Base-by-base conservation (phyloP, 2,329 filamentous ascomycete genomes). In the Scedosporium minutisporum region DNA sequence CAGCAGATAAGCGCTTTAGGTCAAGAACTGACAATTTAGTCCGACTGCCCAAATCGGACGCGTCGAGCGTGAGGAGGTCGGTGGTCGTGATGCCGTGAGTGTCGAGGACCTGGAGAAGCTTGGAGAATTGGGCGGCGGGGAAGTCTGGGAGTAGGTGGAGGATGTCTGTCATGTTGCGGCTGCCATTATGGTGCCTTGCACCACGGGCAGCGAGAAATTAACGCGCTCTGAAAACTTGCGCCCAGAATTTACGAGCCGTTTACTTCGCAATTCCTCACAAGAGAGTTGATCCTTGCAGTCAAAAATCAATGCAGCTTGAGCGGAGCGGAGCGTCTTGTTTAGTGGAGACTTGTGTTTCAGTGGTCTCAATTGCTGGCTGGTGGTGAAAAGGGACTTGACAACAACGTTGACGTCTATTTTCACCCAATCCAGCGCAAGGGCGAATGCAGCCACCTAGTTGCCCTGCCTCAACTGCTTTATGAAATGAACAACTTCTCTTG, bases 61-160 rank as follows among this genome's bases (percentile, higher is more conserved):
- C 82, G 70, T 96, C 90, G 65, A 96, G 86, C 2, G 90, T 90
- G 69, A 99, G 82, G 58, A 99, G 83, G 72, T 99, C 95, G 68
- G 86, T 87, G 38, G 89, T 90, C 27, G 89, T 89, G 71, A 99
- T 80, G 60, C 82, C 80, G 69, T 90, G 86, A 72, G 85, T 85
- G 77, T 97, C 93, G 62, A 97, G 83, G 23, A 86, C 85, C 2
- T 90, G 87, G 38, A 97, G 77, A 57, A 97, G 86, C 70, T 89
- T 86, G 51, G 87, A 80, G 76, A 89, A 93, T 65, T 82, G 82
- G 71, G 83, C 81, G 66, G 84, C 81, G 88, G 83, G 72, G 60
- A 97, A 96, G 75, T 86, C 82, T 69, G 93, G 92, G 67, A 97
- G 83, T 72, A 96, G 85, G 72, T 85, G 83, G 71, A 88, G 83